Base-by-base conservation (phyloP, 805 yeast species). In the Yamadazyma laniorum region DNA sequence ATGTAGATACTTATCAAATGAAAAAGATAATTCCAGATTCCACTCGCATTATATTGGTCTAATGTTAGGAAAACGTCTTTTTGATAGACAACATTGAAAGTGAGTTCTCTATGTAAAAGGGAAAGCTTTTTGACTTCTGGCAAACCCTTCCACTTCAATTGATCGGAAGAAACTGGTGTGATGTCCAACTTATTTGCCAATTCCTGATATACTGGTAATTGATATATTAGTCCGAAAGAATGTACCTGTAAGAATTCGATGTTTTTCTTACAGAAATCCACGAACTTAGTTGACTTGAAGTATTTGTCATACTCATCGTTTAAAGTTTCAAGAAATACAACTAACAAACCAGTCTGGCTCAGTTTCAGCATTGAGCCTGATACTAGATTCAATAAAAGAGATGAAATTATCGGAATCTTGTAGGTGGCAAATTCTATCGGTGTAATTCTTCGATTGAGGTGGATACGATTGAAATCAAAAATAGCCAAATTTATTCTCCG, bases 1-100 rank as follows among this genome's bases (percentile, higher is more conserved):
- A 54, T 35, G 41, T 66, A 67, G 3, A 61, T 51, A 38, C 62
- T 50, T 3, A 58, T 34, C 34, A 64, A 48, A 26, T 61, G 58
- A 39, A 50, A 67, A 2, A 65, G 17, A 5, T 37, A 16, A 13
- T 21, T 25, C 14, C 35, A 32, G 13, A 35, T 23, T 14, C 40
- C 40, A 19, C 18, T 18, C 6, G 41, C 50, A 9, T 49, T 47
- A 47, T 55, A 61, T 17, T 48, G 54, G 21, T 53, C 56, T n/a
- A 67, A 44, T 0, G 54, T 44, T 5, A 29, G 13, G 3, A 26
- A 18, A 19, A 43, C 27, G 27, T 58, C 57, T 14, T 51, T 52
- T 3, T 53, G 47, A 18, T 31, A 35, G 1, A 40, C 14, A 7
- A 40, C 23, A 29, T 36, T 18, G 3, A 54, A 43, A 0, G 51